Base-by-base conservation (phyloP, 2,329 filamentous ascomycete species). In the Ceratocystiopsis minuta region DNA sequence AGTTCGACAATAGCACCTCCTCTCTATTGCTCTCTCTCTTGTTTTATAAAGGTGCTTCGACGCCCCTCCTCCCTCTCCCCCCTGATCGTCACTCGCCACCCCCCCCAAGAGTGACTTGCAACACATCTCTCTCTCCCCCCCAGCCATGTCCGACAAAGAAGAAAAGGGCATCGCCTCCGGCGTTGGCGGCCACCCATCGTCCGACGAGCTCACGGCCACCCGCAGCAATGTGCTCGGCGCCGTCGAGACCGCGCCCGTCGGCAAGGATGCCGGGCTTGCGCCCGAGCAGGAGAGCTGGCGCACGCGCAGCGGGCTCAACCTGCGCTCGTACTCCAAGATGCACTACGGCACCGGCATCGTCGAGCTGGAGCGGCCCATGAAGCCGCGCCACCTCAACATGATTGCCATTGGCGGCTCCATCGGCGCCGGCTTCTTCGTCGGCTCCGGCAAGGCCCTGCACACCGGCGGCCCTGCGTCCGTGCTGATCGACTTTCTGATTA, bases 361-460 rank as follows among this genome's bases (percentile, higher is more conserved):
- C 41, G 57, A 62, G 50, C 52, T 63, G 42, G 59, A 62, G 43
- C 56, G 59, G 34, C 51, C 49, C 17, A 52, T 52, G 49, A 47
- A 45, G 36, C 40, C 44, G 14, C 48, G 50, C 18, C 50, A 52
- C 38, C 45, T 51, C 18, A 47, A 52, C 37, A 52, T 52, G 49
- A 51, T 51, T 42, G 49, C 47, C 32, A 52, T 51, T 24, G 50
- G 67, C 48, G 67, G 67, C 47, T 69, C 67, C 18, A 75, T 75
- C 37, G 71, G 71, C 53, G 70, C 71, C 46, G 71, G 71, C 57
- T 72, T 75, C 62, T 75, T 74, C 56, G 71, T 75, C 47, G 70
- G 71, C 51, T 70, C 67, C 12, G 70, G 70, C 45, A 54, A 59
- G 47, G 68, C 67, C 43, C 58, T 75, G 13, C 47, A 50, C 46